A percentile compares a stretch with the other conserved stretches of the same genome.
Conservation (phyloP, 306 rosid genomes). For the Styphnolobium japonicum region DNA sequence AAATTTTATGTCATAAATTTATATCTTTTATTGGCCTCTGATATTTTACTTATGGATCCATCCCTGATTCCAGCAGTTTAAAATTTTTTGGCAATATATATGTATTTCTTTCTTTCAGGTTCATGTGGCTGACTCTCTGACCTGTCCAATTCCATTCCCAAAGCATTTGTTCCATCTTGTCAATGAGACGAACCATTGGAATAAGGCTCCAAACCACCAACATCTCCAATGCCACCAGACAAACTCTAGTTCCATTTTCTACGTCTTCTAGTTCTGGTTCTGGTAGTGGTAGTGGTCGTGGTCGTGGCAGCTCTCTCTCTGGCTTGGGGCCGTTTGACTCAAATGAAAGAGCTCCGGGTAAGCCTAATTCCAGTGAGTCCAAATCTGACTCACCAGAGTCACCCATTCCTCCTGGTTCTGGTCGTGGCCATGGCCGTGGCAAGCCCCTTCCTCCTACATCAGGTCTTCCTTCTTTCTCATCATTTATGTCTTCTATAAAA, state of each 20-base stretch:
- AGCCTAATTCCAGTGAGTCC: constrained; percentile 25
- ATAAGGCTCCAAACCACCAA: constrained; percentile 39
- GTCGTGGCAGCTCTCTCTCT: constrained; percentile 33
- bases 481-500: constrained; percentile 47
- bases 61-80: not conserved
- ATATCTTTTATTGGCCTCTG: not conserved
- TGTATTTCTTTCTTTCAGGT: constrained; percentile 20
- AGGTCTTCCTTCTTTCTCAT: constrained; percentile 49
- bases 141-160: not conserved
- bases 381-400: constrained; percentile 37
- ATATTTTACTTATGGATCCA: too few relatives aligned
- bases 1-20: not conserved
- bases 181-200: constrained; percentile 72
- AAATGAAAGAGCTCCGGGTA: constrained; percentile 38
- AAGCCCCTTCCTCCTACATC: constrained; percentile 40
- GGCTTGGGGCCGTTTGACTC: constrained; percentile 22
- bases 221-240: constrained; percentile 47
- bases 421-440: constrained; percentile 79
- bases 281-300: constrained; percentile 48
- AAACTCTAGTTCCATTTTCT: constrained; percentile 55
- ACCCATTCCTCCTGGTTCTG: constrained; percentile 38
- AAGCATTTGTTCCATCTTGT: not conserved
- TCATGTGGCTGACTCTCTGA: constrained; percentile 20
- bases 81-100: not conserved
- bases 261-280: constrained; percentile 50